Conservation (phyloP, 2,329 filamentous ascomycete genomes). For the Exophiala sp. region DNA sequence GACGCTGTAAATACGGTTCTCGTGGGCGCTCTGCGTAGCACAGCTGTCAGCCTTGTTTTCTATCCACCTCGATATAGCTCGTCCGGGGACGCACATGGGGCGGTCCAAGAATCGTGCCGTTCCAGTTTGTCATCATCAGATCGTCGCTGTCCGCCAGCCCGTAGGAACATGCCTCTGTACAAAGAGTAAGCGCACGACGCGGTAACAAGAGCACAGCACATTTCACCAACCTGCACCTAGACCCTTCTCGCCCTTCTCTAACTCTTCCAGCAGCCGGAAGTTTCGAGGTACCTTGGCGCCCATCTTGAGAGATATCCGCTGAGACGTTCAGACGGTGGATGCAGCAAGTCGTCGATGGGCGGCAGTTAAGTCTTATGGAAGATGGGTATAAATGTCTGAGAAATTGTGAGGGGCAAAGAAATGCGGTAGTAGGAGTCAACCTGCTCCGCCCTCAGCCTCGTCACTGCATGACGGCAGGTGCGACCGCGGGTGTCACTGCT, state of each 20-base stretch:
- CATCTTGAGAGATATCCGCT: constrained; percentile 38
- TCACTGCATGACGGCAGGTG: background rate
- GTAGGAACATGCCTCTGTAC: constrained; percentile 87
- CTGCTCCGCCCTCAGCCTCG: constrained; percentile 12
- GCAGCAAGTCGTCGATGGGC: too few species aligned
- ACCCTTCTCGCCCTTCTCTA: constrained; percentile 98
- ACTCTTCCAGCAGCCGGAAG: constrained; percentile 92
- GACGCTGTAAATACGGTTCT: constrained; percentile 98
- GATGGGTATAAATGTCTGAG: constrained; percentile 1
- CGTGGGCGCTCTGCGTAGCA: constrained; percentile 71
- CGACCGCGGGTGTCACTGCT: too few species aligned
- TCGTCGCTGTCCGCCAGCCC: constrained; percentile 92
- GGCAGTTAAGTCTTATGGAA: too few species aligned
- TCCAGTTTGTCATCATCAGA: constrained; percentile 97
- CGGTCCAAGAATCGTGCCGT: constrained; percentile 92
- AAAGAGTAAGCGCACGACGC: constrained; percentile 25
- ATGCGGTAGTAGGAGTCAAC: background rate
- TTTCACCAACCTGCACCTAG: constrained; percentile 68
- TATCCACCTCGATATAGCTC: background rate
- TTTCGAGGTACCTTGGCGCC: constrained; percentile 82
- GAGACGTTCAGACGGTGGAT: background rate
- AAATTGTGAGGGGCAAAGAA: constrained; percentile 9
- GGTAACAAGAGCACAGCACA: constrained; percentile 4
- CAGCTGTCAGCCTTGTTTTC: constrained; percentile 4
- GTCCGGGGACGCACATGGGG: constrained; percentile 66